Conservation (phyloP, 2,329 filamentous ascomycete genomes). For the Colletotrichum neosansevieriae region DNA sequence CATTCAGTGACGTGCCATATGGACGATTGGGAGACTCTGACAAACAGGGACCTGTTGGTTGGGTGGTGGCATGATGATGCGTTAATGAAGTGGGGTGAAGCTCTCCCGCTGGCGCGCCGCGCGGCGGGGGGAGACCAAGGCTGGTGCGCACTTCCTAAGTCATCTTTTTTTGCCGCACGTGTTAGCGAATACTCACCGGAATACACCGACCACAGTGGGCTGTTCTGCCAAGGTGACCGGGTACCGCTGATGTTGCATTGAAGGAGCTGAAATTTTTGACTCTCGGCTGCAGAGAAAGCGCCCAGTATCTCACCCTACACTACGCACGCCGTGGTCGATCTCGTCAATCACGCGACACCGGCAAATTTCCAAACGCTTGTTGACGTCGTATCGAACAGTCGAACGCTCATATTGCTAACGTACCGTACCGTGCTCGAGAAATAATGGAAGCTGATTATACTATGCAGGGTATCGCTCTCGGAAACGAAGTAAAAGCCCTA, state of each 20-base stretch:
- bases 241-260: not conserved
- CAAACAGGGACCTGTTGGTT: slow-evolving; percentile 40
- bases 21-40: slow-evolving; percentile 38
- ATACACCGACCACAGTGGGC: no score
- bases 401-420: slow-evolving; percentile 11
- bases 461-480: slow-evolving; percentile 21
- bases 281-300: no score
- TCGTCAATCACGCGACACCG: not conserved
- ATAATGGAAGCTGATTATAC: not conserved
- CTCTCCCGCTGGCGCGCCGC: slow-evolving; percentile 24
- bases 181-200: no score
- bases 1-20: slow-evolving; percentile 38
- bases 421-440: slow-evolving; percentile 4
- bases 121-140: slow-evolving; percentile 11
- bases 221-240: no score
- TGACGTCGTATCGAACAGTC: not conserved
- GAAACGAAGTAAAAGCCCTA: not conserved
- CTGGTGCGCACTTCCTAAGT: not conserved
- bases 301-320: no score
- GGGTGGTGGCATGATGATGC: slow-evolving; percentile 40
- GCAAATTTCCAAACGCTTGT: not conserved
- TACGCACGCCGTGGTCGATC: no score
- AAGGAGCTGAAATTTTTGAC: not conserved
- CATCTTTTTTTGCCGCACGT: not conserved
- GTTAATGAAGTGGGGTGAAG: slow-evolving; percentile 39